phyloP scores from a whole-genome alignment of 2,329 filamentous ascomycete species.

The Aspergillus proliferans region DNA sequence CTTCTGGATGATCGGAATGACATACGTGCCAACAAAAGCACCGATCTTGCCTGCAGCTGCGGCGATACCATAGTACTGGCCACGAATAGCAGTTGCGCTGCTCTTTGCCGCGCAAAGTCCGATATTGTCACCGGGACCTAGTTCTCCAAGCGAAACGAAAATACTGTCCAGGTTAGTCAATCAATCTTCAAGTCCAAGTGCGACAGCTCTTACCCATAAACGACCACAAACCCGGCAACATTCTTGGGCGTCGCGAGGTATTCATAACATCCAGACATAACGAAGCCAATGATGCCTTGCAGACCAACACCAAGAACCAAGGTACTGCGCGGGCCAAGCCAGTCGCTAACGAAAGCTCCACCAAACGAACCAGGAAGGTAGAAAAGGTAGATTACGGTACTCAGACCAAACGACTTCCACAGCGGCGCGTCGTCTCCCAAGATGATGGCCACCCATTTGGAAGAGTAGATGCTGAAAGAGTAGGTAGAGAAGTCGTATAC shows the following conservation, averaged over 20 bases:
- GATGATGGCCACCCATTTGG: constrained; percentile 54
- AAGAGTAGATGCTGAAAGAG: constrained; percentile 79
- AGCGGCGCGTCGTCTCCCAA: constrained; percentile 56
- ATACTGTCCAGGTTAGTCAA: constrained; percentile 38
- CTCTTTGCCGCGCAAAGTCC: constrained; percentile 82
- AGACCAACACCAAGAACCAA: constrained; percentile 63
- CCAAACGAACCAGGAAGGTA: constrained; percentile 77
- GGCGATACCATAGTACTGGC: constrained; percentile 58
- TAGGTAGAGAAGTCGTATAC: constrained; percentile 82
- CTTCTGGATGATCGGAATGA: constrained; percentile 65
- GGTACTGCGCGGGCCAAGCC: constrained; percentile 69
- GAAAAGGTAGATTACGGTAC: constrained; percentile 79
- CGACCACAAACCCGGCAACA: constrained; percentile 69
- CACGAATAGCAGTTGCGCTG: constrained; percentile 79
- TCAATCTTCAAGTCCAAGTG: not conserved
- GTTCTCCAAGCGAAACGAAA: constrained; percentile 69
- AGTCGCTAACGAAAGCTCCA: constrained; percentile 71
- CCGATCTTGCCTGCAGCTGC: constrained; percentile 43
- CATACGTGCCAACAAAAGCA: constrained; percentile 79
- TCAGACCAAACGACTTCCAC: constrained; percentile 80
- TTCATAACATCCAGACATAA: constrained; percentile 76
- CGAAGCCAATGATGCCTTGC: constrained; percentile 76
- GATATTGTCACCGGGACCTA: constrained; percentile 88
- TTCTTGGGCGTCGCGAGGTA: constrained; percentile 61
- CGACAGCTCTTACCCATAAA: constrained; percentile 54